A percentile compares a stretch with the other conserved stretches of the same genome.
Conservation (phyloP, 371 early-diverging fungal species). For the Lichtheimia ramosa region DNA sequence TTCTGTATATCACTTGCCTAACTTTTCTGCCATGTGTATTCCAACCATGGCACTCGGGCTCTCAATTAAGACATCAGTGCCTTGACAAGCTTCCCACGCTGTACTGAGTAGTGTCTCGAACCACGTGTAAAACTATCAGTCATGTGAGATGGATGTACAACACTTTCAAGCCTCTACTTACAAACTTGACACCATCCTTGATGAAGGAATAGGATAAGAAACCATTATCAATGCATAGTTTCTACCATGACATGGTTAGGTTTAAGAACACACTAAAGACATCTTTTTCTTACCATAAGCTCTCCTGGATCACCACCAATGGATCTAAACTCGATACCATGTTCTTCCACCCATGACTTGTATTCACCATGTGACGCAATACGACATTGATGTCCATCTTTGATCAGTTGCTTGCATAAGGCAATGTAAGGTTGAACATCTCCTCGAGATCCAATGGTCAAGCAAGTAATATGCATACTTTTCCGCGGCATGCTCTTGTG, state of each 20-base stretch:
- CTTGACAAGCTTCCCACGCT: slow-evolving; percentile 71
- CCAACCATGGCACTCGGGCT: slow-evolving; percentile 78
- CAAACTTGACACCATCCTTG: slow-evolving; percentile 57
- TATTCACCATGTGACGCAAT: slow-evolving; percentile 81
- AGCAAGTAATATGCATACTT: slow-evolving; percentile 68
- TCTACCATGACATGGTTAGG: slow-evolving; percentile 26
- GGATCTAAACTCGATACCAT: slow-evolving; percentile 71
- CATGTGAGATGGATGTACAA: background rate
- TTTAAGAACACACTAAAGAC: background rate
- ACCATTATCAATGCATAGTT: slow-evolving; percentile 77
- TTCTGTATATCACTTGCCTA: slow-evolving; percentile 28
- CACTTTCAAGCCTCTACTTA: slow-evolving; percentile 14
- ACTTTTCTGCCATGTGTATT: slow-evolving; percentile 74
- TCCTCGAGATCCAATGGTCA: slow-evolving; percentile 83
- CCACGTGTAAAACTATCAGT: slow-evolving; percentile 67
- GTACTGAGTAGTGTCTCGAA: slow-evolving; percentile 66
- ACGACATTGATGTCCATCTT: slow-evolving; percentile 70
- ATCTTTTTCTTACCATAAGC: slow-evolving; percentile 45
- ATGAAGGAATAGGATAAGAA: slow-evolving; percentile 75
- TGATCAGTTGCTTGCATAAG: slow-evolving; percentile 69
- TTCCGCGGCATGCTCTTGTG: slow-evolving; percentile 18
- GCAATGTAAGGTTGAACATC: slow-evolving; percentile 88
- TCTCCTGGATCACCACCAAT: slow-evolving; percentile 75
- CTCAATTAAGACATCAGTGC: slow-evolving; percentile 74
- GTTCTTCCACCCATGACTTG: slow-evolving; percentile 68